phyloP scores from a whole-genome alignment of 148 eudicot genomes.

The Polygonum maritimum region DNA sequence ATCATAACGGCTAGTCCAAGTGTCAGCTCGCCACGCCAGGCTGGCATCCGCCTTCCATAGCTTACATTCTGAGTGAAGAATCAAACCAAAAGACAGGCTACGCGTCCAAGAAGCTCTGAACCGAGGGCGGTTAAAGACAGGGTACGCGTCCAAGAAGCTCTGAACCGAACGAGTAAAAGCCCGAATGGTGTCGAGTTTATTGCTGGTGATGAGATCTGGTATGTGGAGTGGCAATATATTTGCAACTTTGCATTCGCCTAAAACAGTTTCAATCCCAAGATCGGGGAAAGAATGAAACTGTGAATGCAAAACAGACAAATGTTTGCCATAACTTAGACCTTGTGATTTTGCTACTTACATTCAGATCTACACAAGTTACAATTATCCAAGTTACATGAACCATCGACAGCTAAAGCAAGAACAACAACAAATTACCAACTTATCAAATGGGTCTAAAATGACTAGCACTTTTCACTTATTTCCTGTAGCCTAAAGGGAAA shows the following conservation, averaged over 20 bases:
- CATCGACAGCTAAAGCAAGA: neutral
- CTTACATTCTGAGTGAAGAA: slow-evolving; percentile 48
- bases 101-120: slow-evolving; percentile 21
- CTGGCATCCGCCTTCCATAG: slow-evolving; percentile 37
- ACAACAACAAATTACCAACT: neutral
- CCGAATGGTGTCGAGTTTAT: slow-evolving; percentile 24
- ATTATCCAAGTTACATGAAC: neutral
- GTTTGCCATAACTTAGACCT: no score
- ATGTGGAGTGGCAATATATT: neutral
- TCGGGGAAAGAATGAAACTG: no score
- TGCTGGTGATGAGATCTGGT: slow-evolving; percentile 21
- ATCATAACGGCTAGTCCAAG: slow-evolving; percentile 38
- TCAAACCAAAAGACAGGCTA: slow-evolving; percentile 44
- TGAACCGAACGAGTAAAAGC: slow-evolving; percentile 52
- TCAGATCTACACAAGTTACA: no score
- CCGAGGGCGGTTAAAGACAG: slow-evolving; percentile 12
- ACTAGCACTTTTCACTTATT: neutral
- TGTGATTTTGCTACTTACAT: no score
- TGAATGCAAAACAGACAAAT: no score
- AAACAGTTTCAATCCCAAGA: no score
- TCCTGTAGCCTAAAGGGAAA: neutral
- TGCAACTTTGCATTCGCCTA: neutral
- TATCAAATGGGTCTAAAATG: neutral
- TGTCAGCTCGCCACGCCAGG: slow-evolving; percentile 36
- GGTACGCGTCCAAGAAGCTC: slow-evolving; percentile 42